Evolutionary conservation across 176 grass and related monocot genomes (phyloP).

Genomic region (Lolium rigidum): DNA sequence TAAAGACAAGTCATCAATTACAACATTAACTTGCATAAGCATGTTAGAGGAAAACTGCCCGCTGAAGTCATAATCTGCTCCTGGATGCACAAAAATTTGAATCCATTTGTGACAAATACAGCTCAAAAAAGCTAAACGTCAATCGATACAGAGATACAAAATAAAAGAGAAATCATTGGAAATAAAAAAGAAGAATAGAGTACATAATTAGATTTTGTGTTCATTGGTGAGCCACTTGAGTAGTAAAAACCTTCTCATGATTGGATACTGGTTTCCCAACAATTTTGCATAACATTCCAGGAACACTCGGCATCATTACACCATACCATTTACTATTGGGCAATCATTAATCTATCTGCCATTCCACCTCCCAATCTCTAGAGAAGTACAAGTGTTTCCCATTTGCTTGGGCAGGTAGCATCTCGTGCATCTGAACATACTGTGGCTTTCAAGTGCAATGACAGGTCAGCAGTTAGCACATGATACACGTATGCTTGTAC

Average conservation of each 20-base stretch:
- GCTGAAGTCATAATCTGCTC: not conserved
- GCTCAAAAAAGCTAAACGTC: not conserved
- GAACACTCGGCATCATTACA: not conserved
- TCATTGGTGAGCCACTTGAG: not conserved
- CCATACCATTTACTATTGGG: not conserved
- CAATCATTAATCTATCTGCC: not conserved
- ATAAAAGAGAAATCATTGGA: not conserved
- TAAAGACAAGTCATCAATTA: not conserved
- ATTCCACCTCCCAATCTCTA: not conserved
- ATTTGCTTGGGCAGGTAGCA: too few species aligned
- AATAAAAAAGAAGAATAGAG: not conserved
- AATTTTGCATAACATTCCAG: not conserved
- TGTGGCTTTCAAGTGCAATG: too few species aligned
- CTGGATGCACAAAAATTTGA: not conserved
- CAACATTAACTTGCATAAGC: constrained; percentile 3
- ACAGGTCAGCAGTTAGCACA: too few species aligned
- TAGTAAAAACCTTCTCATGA: not conserved
- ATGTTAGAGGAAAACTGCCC: not conserved
- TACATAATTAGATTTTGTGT: too few species aligned
- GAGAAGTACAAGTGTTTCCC: not conserved
- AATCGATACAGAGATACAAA: not conserved
- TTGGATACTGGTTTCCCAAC: not conserved
- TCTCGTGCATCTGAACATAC: too few species aligned
- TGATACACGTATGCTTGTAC: too few species aligned
- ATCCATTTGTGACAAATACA: not conserved